Conservation (phyloP, 768 basidiomycete genomes). For the Ramaria sp. region DNA sequence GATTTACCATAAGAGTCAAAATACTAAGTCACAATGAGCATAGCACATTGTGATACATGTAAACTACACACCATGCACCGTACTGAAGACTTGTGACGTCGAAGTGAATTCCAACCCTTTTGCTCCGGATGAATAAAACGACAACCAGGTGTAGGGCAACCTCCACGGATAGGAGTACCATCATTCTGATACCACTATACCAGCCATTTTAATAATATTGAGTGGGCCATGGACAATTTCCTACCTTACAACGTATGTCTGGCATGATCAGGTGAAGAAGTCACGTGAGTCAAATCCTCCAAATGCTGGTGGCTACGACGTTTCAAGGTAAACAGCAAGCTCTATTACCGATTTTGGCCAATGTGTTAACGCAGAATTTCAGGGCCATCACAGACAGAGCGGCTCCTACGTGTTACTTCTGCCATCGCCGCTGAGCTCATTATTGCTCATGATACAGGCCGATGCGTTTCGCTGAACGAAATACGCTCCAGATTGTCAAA, state of each 20-base stretch:
- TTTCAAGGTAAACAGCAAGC: background rate
- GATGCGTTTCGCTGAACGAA: constrained; percentile 77
- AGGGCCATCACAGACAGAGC: constrained; percentile 86
- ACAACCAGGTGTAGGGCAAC: background rate
- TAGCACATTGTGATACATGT: background rate
- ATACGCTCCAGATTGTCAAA: constrained; percentile 84
- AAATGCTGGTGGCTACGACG: background rate
- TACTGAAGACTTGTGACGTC: background rate
- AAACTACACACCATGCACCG: background rate
- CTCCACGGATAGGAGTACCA: background rate
- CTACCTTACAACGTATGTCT: background rate
- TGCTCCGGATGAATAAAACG: background rate
- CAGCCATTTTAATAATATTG: background rate
- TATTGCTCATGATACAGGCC: constrained; percentile 68
- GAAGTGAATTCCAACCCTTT: background rate
- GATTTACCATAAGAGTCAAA: background rate
- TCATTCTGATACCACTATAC: background rate
- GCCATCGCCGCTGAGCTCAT: constrained; percentile 93
- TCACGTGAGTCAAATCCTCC: background rate
- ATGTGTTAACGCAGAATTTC: background rate
- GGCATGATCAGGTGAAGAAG: background rate
- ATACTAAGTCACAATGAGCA: background rate
- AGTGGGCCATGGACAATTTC: background rate
- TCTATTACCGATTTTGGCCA: background rate
- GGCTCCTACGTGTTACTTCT: constrained; percentile 81